Base-by-base conservation (phyloP, 192 early-diverging fungal genomes). In the Helicostylum pulchrum region DNA sequence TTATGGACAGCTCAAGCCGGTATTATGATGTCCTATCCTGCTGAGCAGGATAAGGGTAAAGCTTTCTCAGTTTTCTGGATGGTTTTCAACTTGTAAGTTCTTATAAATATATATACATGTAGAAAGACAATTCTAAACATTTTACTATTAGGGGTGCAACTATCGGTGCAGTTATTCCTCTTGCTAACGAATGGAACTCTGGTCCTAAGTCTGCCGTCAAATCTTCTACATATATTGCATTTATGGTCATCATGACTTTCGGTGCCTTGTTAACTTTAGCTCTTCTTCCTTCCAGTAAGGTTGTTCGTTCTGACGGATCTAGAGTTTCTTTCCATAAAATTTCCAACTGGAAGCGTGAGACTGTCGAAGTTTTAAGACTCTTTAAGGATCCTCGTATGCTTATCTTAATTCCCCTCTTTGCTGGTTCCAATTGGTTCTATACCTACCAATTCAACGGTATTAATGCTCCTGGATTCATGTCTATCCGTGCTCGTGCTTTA, bases 41-140 rank as follows among this genome's bases (percentile, higher is more conserved):
- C 75, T 12, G 92, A 94, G 65, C 67, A 84, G 14, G 80, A 90
- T 47, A 93, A 93, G 78, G 92, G 90, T 36, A 84, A 79, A 62
- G 91, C 80, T 73, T 91, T 95, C 53, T 86, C 86, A 17, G 77
- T 87, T 43, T 95, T 95, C 82, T 95, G 93, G 93, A 80, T 86
- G 62, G 88, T 94, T 57, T 95, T 93, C 81, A 91, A 91, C 68
- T 51, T 80, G 44, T 67, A 59, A 67, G 66, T n/a, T n/a, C 64
- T 32, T 17, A 39, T 39, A 26, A 2, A 26, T 26, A 26, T 26
- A 26, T 26, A 26, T 2, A 26, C 26, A 26, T 26, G 2, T 2
- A 26, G 26, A 39, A 4, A 39, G 8, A 8, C 19, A n/a, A n/a
- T 20, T 23, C 10, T 23, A 39, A 39, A 39, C 39, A 57, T 53